phyloP scores from a whole-genome alignment of 2,329 filamentous ascomycete genomes.

The Aspergillus sp. region DNA sequence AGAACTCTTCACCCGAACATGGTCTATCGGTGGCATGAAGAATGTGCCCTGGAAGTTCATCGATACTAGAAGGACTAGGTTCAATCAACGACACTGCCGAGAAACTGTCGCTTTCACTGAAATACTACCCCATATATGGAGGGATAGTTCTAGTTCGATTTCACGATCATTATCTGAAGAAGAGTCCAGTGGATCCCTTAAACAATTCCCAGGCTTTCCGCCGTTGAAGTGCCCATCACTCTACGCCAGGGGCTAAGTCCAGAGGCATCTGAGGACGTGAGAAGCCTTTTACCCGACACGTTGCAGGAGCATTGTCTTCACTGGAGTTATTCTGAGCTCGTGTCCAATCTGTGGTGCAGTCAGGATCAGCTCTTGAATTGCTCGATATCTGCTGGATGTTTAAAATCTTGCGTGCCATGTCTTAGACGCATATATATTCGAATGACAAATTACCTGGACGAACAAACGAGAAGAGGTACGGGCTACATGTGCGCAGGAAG shows the following conservation, averaged over 20 bases:
- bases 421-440: neutral
- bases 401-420: neutral
- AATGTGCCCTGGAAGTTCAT: neutral
- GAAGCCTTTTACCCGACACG: neutral
- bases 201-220: neutral
- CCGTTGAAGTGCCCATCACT: conserved; percentile 1
- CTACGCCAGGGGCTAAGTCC: neutral
- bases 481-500: neutral
- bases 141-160: neutral
- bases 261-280: neutral
- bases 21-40: neutral
- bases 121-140: conserved; percentile 1
- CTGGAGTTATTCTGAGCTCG: neutral
- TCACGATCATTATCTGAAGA: neutral
- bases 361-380: neutral
- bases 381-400: neutral
- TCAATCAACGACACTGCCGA: neutral
- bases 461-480: neutral
- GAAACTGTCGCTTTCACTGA: conserved; percentile 1
- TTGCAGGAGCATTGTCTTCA: conserved; percentile 1
- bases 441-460: neutral
- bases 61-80: neutral
- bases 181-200: neutral
- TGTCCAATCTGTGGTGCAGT: neutral
- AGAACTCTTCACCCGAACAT: neutral